Conservation (phyloP, 306 rosid genomes). For the Albizia julibrissin region DNA sequence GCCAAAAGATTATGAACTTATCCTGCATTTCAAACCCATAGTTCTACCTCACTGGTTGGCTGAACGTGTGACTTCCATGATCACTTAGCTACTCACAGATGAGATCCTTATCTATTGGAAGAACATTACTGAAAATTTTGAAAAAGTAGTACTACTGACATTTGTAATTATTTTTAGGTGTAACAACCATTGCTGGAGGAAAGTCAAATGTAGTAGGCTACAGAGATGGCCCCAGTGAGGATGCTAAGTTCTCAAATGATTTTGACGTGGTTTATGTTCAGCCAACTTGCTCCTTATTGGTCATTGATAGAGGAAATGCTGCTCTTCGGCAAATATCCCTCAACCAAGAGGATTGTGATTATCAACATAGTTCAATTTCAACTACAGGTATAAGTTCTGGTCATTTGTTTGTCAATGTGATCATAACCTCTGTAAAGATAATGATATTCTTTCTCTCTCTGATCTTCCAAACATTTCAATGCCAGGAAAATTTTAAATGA, state of each 20-base stretch:
- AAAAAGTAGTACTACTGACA: constrained; percentile 19
- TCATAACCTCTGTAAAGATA: not conserved
- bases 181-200: constrained; percentile 99
- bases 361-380: constrained; percentile 73
- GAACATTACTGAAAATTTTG: constrained; percentile 13
- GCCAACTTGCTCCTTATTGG: constrained; percentile 90
- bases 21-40: not conserved
- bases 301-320: constrained; percentile 95
- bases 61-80: constrained; percentile 9
- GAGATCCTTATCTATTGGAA: constrained; percentile 13
- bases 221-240: constrained; percentile 97
- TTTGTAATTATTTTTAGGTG: constrained; percentile 56
- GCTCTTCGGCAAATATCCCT: constrained; percentile 94
- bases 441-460: constrained; percentile 10
- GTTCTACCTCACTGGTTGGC: not conserved
- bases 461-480: constrained; percentile 15
- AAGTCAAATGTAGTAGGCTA: constrained; percentile 91
- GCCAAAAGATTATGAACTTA: constrained; percentile 3
- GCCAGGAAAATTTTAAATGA: constrained; percentile 15
- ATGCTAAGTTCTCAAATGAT: constrained; percentile 95
- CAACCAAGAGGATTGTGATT: constrained; percentile 84
- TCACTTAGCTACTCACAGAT: constrained; percentile 6
- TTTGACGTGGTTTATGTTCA: constrained; percentile 84
- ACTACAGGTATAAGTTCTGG: constrained; percentile 65
- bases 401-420: not conserved